These are phyloP conservation scores for Penicillium vulpinum DNA, from an alignment of 2,329 filamentous ascomycete species.

Conservation along the genomic window DNA sequence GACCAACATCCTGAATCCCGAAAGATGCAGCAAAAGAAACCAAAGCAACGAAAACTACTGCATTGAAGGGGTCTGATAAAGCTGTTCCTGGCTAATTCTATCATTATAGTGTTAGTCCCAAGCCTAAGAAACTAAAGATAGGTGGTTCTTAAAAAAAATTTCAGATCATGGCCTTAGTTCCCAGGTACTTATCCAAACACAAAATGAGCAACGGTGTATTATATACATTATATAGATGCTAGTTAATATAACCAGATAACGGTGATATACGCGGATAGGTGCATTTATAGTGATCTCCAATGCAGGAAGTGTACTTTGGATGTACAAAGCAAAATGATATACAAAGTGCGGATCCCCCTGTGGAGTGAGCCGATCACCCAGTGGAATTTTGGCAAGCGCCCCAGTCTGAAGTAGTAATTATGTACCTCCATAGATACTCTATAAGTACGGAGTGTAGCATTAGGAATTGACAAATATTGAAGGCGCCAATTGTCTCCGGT, in stretches of 20 bases:
- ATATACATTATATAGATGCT: background rate
- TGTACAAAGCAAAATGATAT: background rate
- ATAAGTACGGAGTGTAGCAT: too few species aligned
- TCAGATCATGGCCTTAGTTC: background rate
- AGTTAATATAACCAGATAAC: background rate
- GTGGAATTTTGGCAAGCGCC: background rate
- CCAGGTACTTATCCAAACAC: background rate
- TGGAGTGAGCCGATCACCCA: slow-evolving; percentile 7
- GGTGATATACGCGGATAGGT: background rate
- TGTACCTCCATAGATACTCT: too few species aligned
- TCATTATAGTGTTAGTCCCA: background rate
- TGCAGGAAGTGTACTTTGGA: background rate
- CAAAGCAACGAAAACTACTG: background rate
- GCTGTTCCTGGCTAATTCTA: background rate
- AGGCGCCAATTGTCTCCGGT: background rate
- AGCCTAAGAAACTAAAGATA: background rate
- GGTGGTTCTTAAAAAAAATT: too few species aligned
- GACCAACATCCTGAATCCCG: background rate
- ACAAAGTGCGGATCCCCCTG: slow-evolving; percentile 6
- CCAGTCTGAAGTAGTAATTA: background rate
- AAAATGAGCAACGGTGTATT: background rate
- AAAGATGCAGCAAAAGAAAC: background rate
- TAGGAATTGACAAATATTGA: background rate
- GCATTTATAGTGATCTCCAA: slow-evolving; percentile 4
- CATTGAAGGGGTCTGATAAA: too few species aligned